A percentile compares a stretch with the other conserved stretches of the same genome.
phyloP scores from a whole-genome alignment of 805 yeast species.

The Candida qinlingensis region DNA sequence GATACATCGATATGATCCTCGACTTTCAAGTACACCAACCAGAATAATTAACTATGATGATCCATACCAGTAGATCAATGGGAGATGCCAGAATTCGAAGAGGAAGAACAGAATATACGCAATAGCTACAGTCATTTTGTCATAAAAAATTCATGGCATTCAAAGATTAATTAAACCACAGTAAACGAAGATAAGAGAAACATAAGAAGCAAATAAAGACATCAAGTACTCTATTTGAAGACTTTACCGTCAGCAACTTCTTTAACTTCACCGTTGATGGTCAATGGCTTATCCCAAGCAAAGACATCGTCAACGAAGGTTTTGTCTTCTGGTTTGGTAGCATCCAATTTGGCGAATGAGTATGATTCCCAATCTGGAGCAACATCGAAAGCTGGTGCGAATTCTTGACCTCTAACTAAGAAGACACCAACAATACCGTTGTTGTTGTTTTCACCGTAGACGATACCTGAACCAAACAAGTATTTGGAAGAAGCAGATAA shows the following conservation, averaged over 20 bases:
- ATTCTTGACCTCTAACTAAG: constrained; percentile 92
- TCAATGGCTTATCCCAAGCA: constrained; percentile 97
- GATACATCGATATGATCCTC: no score
- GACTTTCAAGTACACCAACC: no score
- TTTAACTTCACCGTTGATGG: constrained; percentile 68
- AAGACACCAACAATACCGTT: constrained; percentile 96
- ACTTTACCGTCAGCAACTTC: constrained; percentile 98
- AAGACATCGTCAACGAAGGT: constrained; percentile 84
- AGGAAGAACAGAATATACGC: no score
- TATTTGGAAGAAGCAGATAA: constrained; percentile 86
- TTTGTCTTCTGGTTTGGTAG: constrained; percentile 68
- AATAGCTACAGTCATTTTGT: no score
- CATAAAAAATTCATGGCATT: neutral
- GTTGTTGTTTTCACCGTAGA: constrained; percentile 97
- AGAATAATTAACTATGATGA: no score
- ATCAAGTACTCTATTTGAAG: constrained; percentile 56
- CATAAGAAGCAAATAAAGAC: neutral
- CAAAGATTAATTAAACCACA: neutral
- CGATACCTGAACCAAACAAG: constrained; percentile 90
- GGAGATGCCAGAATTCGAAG: no score
- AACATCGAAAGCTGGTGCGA: constrained; percentile 88
- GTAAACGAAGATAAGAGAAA: neutral
- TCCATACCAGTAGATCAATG: no score
- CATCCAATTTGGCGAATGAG: constrained; percentile 76
- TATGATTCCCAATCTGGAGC: constrained; percentile 99